Percentiles rank a stretch among this genome's conserved stretches.
phyloP scores from a whole-genome alignment of 2,329 filamentous ascomycete species.

The Byssothecium circinans region DNA sequence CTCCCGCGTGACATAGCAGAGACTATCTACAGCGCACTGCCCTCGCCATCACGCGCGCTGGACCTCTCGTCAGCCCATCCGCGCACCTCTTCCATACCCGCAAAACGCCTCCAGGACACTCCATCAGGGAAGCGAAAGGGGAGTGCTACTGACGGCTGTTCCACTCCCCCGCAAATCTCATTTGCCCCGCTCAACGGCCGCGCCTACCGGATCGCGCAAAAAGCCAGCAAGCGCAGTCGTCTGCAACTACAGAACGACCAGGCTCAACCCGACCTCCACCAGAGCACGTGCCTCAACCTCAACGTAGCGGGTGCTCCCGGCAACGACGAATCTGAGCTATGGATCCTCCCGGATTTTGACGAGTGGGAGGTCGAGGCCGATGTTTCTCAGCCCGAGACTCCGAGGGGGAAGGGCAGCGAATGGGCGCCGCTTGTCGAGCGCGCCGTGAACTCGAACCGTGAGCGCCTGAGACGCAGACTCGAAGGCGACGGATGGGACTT shows the following conservation, averaged over 20 bases:
- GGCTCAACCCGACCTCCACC: conserved; percentile 16
- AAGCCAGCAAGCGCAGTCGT: conserved; percentile 11
- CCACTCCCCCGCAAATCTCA: conserved; percentile 5
- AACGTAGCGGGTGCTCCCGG: conserved; percentile 6
- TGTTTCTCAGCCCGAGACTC: conserved; percentile 2
- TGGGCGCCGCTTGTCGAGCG: conserved; percentile 25
- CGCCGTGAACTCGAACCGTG: conserved; percentile 34
- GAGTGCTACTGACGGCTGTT: conserved; percentile 1
- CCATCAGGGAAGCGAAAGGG: conserved; percentile 12
- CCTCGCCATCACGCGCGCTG: conserved; percentile 18
- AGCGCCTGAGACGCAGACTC: conserved; percentile 28
- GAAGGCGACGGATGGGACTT: conserved; percentile 42
- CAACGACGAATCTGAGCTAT: conserved; percentile 29
- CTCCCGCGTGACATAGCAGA: conserved; percentile 24
- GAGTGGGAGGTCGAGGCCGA: conserved; percentile 28
- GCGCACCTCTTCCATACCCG: conserved; percentile 12
- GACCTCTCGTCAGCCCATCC: conserved; percentile 13
- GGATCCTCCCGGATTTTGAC: conserved; percentile 37
- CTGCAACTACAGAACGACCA: conserved; percentile 14
- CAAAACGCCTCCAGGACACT: conserved; percentile 7
- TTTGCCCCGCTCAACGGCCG: conserved; percentile 6
- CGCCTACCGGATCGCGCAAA: conserved; percentile 18
- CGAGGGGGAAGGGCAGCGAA: conserved; percentile 4
- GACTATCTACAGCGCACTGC: conserved; percentile 11
- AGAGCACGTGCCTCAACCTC: conserved; percentile 30